Conservation (phyloP, 352 stramenopile genomes). For the Hyaloperonospora arabidopsidis region DNA sequence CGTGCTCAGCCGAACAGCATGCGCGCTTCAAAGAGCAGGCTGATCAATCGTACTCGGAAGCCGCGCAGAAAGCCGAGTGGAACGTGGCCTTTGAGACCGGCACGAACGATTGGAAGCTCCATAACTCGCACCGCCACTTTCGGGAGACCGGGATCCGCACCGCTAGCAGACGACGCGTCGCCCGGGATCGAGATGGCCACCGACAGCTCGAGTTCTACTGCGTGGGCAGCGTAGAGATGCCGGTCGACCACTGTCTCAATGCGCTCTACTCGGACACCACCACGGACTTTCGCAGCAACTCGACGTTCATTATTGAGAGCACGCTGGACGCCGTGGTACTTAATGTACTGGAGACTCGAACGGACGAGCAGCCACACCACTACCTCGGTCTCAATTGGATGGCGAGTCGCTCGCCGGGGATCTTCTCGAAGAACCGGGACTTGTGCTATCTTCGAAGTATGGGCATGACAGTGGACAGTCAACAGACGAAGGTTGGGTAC, state of each 20-base stretch:
- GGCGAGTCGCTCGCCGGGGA: constrained; percentile 29
- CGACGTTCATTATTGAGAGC: constrained; percentile 46
- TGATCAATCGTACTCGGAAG: constrained; percentile 31
- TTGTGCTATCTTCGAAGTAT: constrained; percentile 52
- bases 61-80: constrained; percentile 39
- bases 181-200: constrained; percentile 26
- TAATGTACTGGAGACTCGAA: constrained; percentile 34
- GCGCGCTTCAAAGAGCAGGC: constrained; percentile 27
- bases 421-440: constrained; percentile 60
- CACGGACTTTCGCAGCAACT: constrained; percentile 47
- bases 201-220: constrained; percentile 55
- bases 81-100: constrained; percentile 56
- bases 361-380: constrained; percentile 35
- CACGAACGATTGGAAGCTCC: constrained; percentile 55
- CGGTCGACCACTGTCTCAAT: constrained; percentile 38
- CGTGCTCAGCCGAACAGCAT: constrained; percentile 36
- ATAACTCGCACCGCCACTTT: constrained; percentile 59
- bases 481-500: constrained; percentile 45
- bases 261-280: constrained; percentile 59
- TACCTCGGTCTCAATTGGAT: constrained; percentile 71
- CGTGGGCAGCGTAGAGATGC: constrained; percentile 47
- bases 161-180: constrained; percentile 41
- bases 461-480: constrained; percentile 36
- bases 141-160: constrained; percentile 55
- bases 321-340: constrained; percentile 58